Percentiles rank a stretch among this genome's conserved stretches.
Evolutionary conservation across 2,329 filamentous ascomycete genomes (phyloP).

Genomic region (Nemania sp.): DNA sequence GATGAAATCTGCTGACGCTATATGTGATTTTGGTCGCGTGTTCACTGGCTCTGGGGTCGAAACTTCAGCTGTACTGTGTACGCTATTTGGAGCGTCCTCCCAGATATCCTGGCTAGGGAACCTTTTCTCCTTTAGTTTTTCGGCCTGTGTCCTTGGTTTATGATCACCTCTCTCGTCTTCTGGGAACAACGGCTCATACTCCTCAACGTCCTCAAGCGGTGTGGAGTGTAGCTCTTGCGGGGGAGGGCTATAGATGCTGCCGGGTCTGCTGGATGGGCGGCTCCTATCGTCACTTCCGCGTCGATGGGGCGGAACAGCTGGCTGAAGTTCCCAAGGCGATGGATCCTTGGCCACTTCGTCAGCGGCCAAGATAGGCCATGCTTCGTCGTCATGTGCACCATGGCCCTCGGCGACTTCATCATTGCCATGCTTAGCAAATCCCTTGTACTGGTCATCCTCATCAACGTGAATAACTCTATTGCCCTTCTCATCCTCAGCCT

Average conservation of each 20-base stretch:
- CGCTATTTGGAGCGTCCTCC: constrained; percentile 91
- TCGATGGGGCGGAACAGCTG: constrained; percentile 78
- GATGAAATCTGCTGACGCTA: constrained; percentile 41
- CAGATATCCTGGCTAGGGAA: constrained; percentile 97
- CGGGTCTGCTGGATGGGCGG: constrained; percentile 65
- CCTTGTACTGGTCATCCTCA: constrained; percentile 56
- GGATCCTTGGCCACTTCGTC: constrained; percentile 83
- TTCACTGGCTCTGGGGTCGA: constrained; percentile 72
- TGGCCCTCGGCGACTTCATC: constrained; percentile 55
- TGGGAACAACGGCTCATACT: constrained; percentile 93
- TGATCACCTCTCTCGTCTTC: constrained; percentile 65
- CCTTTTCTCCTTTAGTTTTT: constrained; percentile 58
- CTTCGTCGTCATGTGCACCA: constrained; percentile 62
- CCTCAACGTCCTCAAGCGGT: constrained; percentile 83
- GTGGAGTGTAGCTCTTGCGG: constrained; percentile 63
- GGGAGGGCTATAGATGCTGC: constrained; percentile 62
- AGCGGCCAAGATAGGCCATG: constrained; percentile 81
- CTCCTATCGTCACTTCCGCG: constrained; percentile 64
- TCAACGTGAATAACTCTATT: constrained; percentile 77
- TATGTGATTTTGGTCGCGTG: constrained; percentile 45
- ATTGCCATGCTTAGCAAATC: constrained; percentile 49
- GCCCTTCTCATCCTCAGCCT: constrained; percentile 47
- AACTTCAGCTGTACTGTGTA: constrained; percentile 78
- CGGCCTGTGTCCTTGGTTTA: constrained; percentile 44
- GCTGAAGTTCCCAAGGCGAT: constrained; percentile 68